Evolutionary conservation across 2,329 filamentous ascomycete genomes (phyloP), one percentile per base, ranked within the genome.

Genomic region (Fusarium acutatum): DNA sequence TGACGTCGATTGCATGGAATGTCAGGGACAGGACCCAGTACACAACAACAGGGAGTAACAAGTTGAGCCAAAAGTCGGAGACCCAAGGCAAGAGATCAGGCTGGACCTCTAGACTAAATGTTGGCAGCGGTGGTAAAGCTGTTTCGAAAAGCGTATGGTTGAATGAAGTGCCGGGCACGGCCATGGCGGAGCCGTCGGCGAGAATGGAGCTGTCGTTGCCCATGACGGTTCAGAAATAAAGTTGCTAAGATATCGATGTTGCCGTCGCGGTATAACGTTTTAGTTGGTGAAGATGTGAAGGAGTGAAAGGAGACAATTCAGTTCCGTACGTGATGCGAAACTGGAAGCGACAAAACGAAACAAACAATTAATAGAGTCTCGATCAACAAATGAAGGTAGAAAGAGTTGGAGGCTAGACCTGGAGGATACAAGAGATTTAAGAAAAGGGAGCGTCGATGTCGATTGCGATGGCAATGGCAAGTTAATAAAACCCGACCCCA

Each of bases 11-110:
- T 76, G 91, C 80, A 86, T 98, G 96, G 85, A 97, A 99, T 80
- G 96, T 84, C 81, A 94, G 84, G 26, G 96, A 98, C 37, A 97
- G 84, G 28, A 85, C 83, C 96, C 96, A 99, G 88, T 99, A 99
- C 65, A 92, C 93, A 77, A 94, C 81, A 69, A 98, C 88, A 35
- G 95, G 95, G 20, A 93, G 85, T 52, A 95, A 82, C 67, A 97
- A 86, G 50, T 93, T 90, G 34, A 97, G 85, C 82, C 93, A 91
- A 79, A 93, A 92, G 84, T 99, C 96, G 67, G 95, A 90, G 24
- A 97, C 88, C 83, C 92, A 93, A 46, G 94, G 85, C 67, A 98
- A 82, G 62, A 98, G 86, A 64, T 94, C 90, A 70, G 91, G 88
- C 50, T 92, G 90, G 14, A 91, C 90, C 73, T 86, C 86, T 64